Base-by-base conservation (phyloP, 2,329 filamentous ascomycete genomes). In the Triangularia setosa region DNA sequence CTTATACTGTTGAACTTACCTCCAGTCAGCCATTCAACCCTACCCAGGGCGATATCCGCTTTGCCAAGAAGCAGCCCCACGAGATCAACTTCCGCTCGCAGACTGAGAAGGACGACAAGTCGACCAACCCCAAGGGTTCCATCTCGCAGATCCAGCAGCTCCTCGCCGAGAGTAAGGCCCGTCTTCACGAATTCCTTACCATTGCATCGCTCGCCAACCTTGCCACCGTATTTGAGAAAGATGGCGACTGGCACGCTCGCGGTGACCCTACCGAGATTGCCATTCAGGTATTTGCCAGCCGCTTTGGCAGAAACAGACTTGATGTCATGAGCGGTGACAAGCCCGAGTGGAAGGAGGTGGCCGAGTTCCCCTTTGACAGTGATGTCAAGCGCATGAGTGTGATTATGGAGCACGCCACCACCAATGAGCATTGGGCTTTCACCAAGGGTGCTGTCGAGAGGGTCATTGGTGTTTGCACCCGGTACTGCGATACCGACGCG, bases 331-430 rank as follows among this genome's bases (percentile, higher is more conserved):
- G 74, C 14, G 21, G 23, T 27, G 52, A 55, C 23, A 80, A 81
- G 62, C 75, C 25, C 9, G 59, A 68, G 54, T 72, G 69, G 70
- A 58, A 76, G 44, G 77, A 88, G 58, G 71, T 90, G 4, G 83
- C 86, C 1, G 90, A 92, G 70, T 88, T 89, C 61, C 88, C 89
- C 1, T 92, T 92, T 71, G 89, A 92, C 73, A 91, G 88, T 0
- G 85, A 86, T 58, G 84, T 89, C 73, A 92, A 92, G 79, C 85
- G 88, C 65, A 92, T 92, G 89, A 89, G 87, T 52, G 88, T 91
- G 57, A 83, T 91, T 30, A 91, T 90, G 76, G 81, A 84, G 14
- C 73, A 75, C 6, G 77, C 80, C 33, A 18, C 88, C 73, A 72
- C 73, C 7, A 69, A 71, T 33, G 74, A 76, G 9, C 75, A 73